Conservation (phyloP, 306 rosid species). For the Phaseolus lunatus region DNA sequence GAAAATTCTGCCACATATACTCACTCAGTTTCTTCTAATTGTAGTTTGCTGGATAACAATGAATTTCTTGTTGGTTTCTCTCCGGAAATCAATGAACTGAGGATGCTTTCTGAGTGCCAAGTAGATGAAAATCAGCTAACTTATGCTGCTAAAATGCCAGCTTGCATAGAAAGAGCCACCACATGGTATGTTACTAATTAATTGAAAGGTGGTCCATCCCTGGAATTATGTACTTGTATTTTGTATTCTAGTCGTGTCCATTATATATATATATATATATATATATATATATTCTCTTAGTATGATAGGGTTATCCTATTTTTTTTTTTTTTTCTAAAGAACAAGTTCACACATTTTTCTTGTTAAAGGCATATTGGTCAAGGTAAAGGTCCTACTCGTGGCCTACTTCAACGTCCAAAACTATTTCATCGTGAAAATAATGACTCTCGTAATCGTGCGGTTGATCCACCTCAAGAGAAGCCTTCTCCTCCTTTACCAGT, state of each 20-base stretch:
- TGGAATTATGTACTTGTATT: neutral
- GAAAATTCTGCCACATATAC: conserved; percentile 20
- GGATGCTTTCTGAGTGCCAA: conserved; percentile 74
- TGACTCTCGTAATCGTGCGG: neutral
- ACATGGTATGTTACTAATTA: conserved; percentile 61
- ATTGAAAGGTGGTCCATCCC: conserved; percentile 28
- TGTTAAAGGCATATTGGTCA: conserved; percentile 51
- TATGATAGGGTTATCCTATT: neutral
- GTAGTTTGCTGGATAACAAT: conserved; percentile 87
- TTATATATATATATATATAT: too few species aligned
- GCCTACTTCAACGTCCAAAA: neutral
- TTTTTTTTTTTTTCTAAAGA: neutral
- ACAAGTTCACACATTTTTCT: neutral
- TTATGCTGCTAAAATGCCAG: conserved; percentile 47
- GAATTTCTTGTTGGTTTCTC: conserved; percentile 63
- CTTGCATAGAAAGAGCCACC: conserved; percentile 53
- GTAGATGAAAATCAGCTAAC: conserved; percentile 66
- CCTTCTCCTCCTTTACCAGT: conserved; percentile 33
- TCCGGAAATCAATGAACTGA: conserved; percentile 68
- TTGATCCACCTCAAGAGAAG: neutral
- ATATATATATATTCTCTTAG: neutral
- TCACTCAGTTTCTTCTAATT: conserved; percentile 40
- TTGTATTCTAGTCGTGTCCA: neutral
- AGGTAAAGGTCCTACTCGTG: conserved; percentile 47
- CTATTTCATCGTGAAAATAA: neutral